Evolutionary conservation across 139 green algal genomes (phyloP).

Genomic region (Picochlorum costavermella): DNA sequence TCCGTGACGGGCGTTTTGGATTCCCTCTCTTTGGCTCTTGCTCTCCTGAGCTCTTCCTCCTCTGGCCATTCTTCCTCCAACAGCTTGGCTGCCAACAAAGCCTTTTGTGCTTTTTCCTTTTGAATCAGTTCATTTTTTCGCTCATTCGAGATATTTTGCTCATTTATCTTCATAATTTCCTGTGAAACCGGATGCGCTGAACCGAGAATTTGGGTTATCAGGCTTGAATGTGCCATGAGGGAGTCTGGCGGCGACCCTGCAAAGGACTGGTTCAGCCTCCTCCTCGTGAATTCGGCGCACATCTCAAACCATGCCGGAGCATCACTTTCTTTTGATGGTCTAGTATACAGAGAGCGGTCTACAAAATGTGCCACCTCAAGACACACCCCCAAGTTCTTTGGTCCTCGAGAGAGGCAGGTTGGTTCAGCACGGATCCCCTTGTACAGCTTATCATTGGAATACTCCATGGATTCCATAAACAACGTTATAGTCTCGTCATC

Average conservation of each 20-base stretch:
- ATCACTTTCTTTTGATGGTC: slow-evolving; percentile 27
- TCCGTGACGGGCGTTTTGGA: slow-evolving; percentile 42
- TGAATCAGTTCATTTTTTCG: slow-evolving; percentile 12
- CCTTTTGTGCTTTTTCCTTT: slow-evolving; percentile 9
- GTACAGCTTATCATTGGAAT: slow-evolving; percentile 14
- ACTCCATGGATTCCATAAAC: slow-evolving; percentile 16
- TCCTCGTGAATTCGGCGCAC: slow-evolving; percentile 10
- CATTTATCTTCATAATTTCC: slow-evolving; percentile 15
- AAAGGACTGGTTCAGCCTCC: slow-evolving; percentile 8
- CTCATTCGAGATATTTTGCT: slow-evolving; percentile 28
- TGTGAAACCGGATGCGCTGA: slow-evolving; percentile 8
- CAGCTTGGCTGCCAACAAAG: slow-evolving; percentile 32
- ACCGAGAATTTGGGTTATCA: slow-evolving; percentile 19
- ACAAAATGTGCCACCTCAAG: slow-evolving; percentile 42
- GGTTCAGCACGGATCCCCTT: not conserved
- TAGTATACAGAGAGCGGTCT: slow-evolving; percentile 19
- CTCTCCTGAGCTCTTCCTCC: slow-evolving; percentile 24
- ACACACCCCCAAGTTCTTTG: slow-evolving; percentile 8
- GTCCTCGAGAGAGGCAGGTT: not conserved
- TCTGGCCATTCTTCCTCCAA: slow-evolving; percentile 54
- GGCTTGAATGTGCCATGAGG: slow-evolving; percentile 10
- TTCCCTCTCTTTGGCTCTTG: slow-evolving; percentile 27
- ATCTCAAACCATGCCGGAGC: slow-evolving; percentile 44
- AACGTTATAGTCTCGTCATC: not conserved
- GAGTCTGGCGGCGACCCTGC: slow-evolving; percentile 22